These are phyloP conservation scores for Flammula alnicola DNA, from an alignment of 1,284 basidiomycete species.

Conservation along the genomic window DNA sequence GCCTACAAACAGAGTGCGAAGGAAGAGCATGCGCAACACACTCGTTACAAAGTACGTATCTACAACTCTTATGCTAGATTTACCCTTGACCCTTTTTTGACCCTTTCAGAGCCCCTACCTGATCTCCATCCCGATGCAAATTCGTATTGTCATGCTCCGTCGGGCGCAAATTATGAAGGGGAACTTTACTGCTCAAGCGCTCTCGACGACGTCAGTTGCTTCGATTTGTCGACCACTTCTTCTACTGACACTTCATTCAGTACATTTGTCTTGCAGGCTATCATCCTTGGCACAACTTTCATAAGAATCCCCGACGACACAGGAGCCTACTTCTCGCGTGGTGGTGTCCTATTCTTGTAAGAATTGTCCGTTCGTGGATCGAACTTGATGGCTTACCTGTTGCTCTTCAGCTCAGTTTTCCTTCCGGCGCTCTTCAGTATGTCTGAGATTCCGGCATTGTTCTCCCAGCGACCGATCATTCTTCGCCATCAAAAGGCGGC, in stretches of 20 bases:
- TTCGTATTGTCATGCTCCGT: conserved; percentile 64
- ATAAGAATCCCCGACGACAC: conserved; percentile 65
- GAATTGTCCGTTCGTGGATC: conserved; percentile 24
- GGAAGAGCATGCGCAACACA: conserved; percentile 50
- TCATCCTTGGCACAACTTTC: conserved; percentile 83
- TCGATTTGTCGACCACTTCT: conserved; percentile 18
- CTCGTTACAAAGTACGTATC: conserved; percentile 31
- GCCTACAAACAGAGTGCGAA: conserved; percentile 49
- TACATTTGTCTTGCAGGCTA: conserved; percentile 63
- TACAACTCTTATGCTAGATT: background rate
- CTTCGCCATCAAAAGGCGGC: conserved; percentile 54
- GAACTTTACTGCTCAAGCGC: conserved; percentile 40
- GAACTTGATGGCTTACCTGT: conserved; percentile 7
- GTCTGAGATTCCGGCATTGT: conserved; percentile 54
- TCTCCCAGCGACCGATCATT: conserved; percentile 62
- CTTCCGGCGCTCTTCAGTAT: conserved; percentile 44
- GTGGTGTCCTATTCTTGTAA: conserved; percentile 77
- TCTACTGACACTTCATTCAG: conserved; percentile 34
- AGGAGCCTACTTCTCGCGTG: conserved; percentile 76
- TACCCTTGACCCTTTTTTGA: background rate
- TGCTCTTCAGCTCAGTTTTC: conserved; percentile 49
- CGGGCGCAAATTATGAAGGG: conserved; percentile 70
- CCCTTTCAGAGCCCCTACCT: conserved; percentile 46
- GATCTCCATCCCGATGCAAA: conserved; percentile 63
- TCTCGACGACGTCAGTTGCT: conserved; percentile 31